These are phyloP conservation scores for Myriosclerotinia duriaeana DNA, from an alignment of 2,329 filamentous ascomycete genomes.

Conservation along the genomic window DNA sequence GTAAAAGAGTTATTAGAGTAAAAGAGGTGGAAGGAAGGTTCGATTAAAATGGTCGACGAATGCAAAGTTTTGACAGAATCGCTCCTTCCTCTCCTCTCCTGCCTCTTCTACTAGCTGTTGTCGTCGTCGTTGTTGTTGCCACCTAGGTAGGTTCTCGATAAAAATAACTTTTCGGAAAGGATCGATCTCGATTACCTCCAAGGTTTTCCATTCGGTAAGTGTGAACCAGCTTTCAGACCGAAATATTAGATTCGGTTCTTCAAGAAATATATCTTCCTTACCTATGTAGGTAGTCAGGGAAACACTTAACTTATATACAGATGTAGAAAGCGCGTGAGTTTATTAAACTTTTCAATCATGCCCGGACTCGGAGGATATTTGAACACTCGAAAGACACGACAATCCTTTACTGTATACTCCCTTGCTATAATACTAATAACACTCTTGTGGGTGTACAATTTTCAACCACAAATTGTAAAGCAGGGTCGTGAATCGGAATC, in stretches of 20 bases:
- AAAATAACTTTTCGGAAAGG: not conserved
- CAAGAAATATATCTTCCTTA: not conserved
- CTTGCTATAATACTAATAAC: not conserved
- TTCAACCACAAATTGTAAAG: not conserved
- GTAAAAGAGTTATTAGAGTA: not conserved
- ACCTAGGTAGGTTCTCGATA: not conserved
- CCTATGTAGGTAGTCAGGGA: not conserved
- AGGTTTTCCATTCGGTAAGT: not conserved
- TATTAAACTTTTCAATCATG: not conserved
- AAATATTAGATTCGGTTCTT: not conserved
- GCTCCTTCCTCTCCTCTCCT: slow-evolving; percentile 1
- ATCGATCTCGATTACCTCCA: not conserved
- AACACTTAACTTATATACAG: not conserved
- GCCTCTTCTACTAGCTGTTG: not conserved
- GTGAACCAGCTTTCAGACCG: not conserved
- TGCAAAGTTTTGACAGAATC: not conserved
- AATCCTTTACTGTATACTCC: not conserved
- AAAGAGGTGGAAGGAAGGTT: not conserved
- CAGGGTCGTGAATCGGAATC: not conserved
- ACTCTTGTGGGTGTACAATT: too few species aligned
- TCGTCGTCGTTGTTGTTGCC: not conserved
- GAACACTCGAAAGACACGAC: not conserved
- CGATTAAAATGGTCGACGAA: not conserved
- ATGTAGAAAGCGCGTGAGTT: not conserved
- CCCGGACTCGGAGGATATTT: not conserved